Evolutionary conservation across 1,284 basidiomycete species (phyloP), one percentile per base, ranked within the genome.

Genomic region (Tilletia caries): DNA sequence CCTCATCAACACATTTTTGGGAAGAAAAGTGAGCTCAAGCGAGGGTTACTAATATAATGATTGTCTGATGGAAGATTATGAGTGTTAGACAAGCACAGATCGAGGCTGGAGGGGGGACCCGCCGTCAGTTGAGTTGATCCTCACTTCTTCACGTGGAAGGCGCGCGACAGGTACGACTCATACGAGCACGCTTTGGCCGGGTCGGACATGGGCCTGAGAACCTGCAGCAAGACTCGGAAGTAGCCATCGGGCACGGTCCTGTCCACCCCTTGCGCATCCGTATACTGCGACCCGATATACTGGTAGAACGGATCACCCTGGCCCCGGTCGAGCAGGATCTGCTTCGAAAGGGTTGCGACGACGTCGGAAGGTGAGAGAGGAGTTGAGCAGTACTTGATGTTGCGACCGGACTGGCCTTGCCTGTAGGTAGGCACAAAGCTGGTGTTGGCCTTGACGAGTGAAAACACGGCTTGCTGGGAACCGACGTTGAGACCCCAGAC

Each of bases 201-300:
- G 75, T 89, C 82, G 2, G 89, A 89, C 6, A 87, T 88, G 33
- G 89, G 87, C 72, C 86, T 87, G 70, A 89, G 82, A 3, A 87
- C 88, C 12, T 89, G 86, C 8, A 91, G 70, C 6, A 91, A 85
- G 70, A 90, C 74, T 66, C 86, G 86, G 83, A 90, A 91, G 6
- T 82, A 78, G 3, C 90, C 90, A 71, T 88, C 87, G 1, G 88
- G 86, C 29, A 91, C 25, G n/a, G n/a, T 25, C 13, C 25, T 23
- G 13, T 18, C 29, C n/a, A 54, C 52, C 15, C 52, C 52, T 15
- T 54, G n/a, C 52, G 52, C 23, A 29, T 54, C 52, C 25, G 52
- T 27, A 23, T 29, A 54, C 15, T 23, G n/a, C n/a, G 52, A 29
- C 13, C 23, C n/a, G 23, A 54, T 54, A 23, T 6, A 54, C 0